These are phyloP conservation scores for Carnegiea gigantea DNA, from an alignment of 179 eudicot species.

Conservation along the genomic window DNA sequence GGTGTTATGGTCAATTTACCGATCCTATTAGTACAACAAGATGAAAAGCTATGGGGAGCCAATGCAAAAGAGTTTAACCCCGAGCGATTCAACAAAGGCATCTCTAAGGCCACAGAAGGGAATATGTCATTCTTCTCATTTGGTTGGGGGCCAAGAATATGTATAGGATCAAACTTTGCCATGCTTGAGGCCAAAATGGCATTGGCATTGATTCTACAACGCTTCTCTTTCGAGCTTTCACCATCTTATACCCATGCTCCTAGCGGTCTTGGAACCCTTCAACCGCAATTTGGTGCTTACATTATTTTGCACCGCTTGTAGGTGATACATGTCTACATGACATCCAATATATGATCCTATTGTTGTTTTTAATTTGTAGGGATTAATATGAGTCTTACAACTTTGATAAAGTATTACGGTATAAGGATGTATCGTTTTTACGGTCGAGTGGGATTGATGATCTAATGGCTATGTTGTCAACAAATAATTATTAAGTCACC, in stretches of 20 bases:
- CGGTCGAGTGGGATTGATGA: too few relatives aligned
- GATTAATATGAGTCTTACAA: too few relatives aligned
- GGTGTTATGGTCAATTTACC: slow-evolving; percentile 23
- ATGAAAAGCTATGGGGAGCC: slow-evolving; percentile 37
- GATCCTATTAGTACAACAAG: slow-evolving; percentile 25
- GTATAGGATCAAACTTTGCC: slow-evolving; percentile 29
- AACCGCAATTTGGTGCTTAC: slow-evolving; percentile 42
- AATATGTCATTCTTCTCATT: slow-evolving; percentile 28
- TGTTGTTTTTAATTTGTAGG: too few relatives aligned
- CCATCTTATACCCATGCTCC: slow-evolving; percentile 33
- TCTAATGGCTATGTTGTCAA: too few relatives aligned
- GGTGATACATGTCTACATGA: neutral
- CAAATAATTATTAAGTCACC: too few relatives aligned
- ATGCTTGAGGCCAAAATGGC: slow-evolving; percentile 29
- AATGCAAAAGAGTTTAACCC: slow-evolving; percentile 47
- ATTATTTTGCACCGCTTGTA: slow-evolving; percentile 2
- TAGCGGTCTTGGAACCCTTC: slow-evolving; percentile 11
- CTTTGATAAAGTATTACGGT: too few relatives aligned
- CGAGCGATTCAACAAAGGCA: slow-evolving; percentile 23
- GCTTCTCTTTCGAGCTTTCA: slow-evolving; percentile 25
- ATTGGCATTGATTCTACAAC: slow-evolving; percentile 33
- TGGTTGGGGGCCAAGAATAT: slow-evolving; percentile 32
- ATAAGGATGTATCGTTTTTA: too few relatives aligned
- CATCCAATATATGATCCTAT: too few relatives aligned
- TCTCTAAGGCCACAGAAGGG: slow-evolving; percentile 21